Conservation (phyloP, 139 green algal genomes). For the Coelastrella sp. region DNA sequence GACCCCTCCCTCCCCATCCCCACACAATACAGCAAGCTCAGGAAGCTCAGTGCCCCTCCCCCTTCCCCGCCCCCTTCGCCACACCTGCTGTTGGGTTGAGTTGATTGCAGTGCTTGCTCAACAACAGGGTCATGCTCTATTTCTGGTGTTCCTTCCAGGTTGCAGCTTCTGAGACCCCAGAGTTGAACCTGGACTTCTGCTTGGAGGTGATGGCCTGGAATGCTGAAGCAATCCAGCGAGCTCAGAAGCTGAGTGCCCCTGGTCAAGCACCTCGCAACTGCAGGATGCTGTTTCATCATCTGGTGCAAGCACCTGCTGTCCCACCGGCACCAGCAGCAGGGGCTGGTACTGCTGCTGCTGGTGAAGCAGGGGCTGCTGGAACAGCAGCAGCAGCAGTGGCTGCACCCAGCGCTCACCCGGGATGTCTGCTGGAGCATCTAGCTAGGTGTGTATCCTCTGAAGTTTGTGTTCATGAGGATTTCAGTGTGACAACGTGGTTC, state of each 20-base stretch:
- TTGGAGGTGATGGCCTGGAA: conserved; percentile 60
- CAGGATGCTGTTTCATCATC: conserved; percentile 67
- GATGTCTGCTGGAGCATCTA: conserved; percentile 74
- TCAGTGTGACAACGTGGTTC: too few species aligned
- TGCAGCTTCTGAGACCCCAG: background rate
- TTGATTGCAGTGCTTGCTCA: too few species aligned
- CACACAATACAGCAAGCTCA: conserved; percentile 52
- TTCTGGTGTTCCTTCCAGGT: background rate
- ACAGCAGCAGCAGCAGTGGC: background rate
- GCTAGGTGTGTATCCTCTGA: conserved; percentile 21
- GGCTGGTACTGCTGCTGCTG: background rate
- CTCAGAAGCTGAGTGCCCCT: conserved; percentile 54
- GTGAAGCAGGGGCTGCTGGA: background rate
- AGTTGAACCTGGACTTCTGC: conserved; percentile 58
- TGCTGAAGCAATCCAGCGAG: conserved; percentile 62
- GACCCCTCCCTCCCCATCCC: too few species aligned
- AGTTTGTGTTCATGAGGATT: too few species aligned
- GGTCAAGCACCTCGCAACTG: conserved; percentile 40
- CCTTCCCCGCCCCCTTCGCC: too few species aligned
- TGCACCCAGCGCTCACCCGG: conserved; percentile 39
- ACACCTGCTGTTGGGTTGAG: too few species aligned
- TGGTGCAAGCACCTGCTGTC: background rate
- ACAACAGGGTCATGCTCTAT: too few species aligned
- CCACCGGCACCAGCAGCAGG: background rate
- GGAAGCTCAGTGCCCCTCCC: conserved; percentile 52